Base-by-base conservation (phyloP, 768 basidiomycete genomes). In the Pleurotus pulmonarius region DNA sequence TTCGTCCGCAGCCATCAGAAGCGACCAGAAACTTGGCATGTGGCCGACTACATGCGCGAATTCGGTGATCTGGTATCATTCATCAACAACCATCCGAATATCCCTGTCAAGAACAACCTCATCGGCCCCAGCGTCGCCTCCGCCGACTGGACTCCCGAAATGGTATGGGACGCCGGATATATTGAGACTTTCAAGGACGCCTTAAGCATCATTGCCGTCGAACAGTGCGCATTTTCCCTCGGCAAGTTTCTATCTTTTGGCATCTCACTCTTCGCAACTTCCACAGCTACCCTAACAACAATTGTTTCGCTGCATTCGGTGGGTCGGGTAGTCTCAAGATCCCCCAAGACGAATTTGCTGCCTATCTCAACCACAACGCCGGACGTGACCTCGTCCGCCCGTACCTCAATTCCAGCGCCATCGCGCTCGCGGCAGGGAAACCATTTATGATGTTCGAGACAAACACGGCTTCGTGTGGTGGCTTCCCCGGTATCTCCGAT, bases 381-480 rank as follows among this genome's bases (percentile, higher is more conserved):
- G 81, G 80, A 0, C 69, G 73, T 47, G 65, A 59, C 22, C 70
- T 91, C 25, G 76, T 86, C 16, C 58, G 62, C 0, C 71, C 73
- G 9, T 92, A 88, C 67, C 61, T 83, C 13, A 75, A 73, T 54
- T 79, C 82, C 1, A 75, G 82, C 0, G 59, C 58, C 47, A 73
- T 73, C 15, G 82, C 83, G 0, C 72, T 74, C 55, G 65, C 64
- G 0, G 69, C 70, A 34, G 66, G 69, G 2, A 77, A 81, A 59
- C 75, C 76, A 16, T 67, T 87, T 34, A 61, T 86, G 52, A 86
- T 88, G 85, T 77, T 88, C 59, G 87, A 90, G 68, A 87, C 83
- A 11, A 88, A 88, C 62, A 82, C 83, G 0, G 86, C 84, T 1
- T 83, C 81, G 26, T 88, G 87, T 66, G 85, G 85, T 67, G 86